Conservation (phyloP, 2,329 filamentous ascomycete species). For the Capronia coronata region DNA sequence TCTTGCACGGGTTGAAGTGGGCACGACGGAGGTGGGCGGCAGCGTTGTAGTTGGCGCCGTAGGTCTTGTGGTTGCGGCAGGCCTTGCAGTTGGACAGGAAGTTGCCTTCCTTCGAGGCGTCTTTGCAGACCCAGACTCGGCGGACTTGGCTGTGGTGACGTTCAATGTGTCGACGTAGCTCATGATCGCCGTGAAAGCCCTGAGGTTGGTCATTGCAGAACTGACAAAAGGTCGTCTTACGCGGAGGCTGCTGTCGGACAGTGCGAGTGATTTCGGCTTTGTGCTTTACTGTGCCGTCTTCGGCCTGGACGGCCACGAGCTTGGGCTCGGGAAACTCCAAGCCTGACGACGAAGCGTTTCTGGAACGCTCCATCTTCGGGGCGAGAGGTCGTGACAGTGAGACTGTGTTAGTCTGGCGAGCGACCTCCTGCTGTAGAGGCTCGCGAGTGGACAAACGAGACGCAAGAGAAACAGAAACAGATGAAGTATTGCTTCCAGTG, state of each 20-base stretch:
- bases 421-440: slow-evolving; percentile 45
- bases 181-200: slow-evolving; percentile 81
- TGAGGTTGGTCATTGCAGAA: slow-evolving; percentile 65
- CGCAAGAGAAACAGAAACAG: slow-evolving; percentile 30
- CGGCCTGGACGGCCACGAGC: slow-evolving; percentile 47
- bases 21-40: slow-evolving; percentile 81
- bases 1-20: slow-evolving; percentile 70
- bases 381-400: slow-evolving; percentile 43
- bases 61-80: slow-evolving; percentile 69
- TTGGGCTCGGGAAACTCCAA: slow-evolving; percentile 36
- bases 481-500: slow-evolving; percentile 41
- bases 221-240: slow-evolving; percentile 54
- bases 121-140: slow-evolving; percentile 59
- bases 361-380: slow-evolving; percentile 39
- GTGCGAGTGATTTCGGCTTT: slow-evolving; percentile 51
- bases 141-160: slow-evolving; percentile 58
- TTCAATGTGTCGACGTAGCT: slow-evolving; percentile 62
- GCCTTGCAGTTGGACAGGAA: slow-evolving; percentile 77
- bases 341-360: slow-evolving; percentile 31
- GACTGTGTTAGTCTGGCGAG: slow-evolving; percentile 32
- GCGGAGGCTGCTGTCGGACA: slow-evolving; percentile 58
- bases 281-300: slow-evolving; percentile 50
- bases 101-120: slow-evolving; percentile 52
- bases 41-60: slow-evolving; percentile 90
- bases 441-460: slow-evolving; percentile 41